These are phyloP conservation scores for Kodamaea derodonti DNA, from an alignment of 1,139 yeast genomes.

Conservation along the genomic window DNA sequence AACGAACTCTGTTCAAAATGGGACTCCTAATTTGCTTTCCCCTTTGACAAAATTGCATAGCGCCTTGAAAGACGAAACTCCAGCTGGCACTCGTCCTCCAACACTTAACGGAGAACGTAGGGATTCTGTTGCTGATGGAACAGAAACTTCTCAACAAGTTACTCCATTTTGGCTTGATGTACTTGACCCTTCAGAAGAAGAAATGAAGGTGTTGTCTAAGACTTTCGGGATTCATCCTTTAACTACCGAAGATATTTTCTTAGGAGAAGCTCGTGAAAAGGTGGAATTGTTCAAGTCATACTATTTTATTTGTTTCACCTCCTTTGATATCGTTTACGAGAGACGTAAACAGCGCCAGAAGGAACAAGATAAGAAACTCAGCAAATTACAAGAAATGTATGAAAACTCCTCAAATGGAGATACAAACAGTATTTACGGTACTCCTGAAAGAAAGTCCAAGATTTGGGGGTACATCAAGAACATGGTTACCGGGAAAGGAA, in stretches of 20 bases:
- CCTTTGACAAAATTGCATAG: slow-evolving; percentile 9
- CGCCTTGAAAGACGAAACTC: slow-evolving; percentile 3
- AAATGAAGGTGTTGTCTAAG: slow-evolving; percentile 87
- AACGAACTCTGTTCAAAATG: slow-evolving; percentile 3
- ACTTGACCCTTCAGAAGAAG: slow-evolving; percentile 90
- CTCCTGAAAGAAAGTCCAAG: slow-evolving; percentile 16
- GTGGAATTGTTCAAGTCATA: slow-evolving; percentile 88
- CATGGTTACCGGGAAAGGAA: slow-evolving; percentile 2
- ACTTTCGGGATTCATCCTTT: slow-evolving; percentile 94
- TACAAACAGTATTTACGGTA: slow-evolving; percentile 17
- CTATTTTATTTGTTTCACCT: slow-evolving; percentile 88
- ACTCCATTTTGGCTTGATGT: slow-evolving; percentile 90
- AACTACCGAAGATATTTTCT: slow-evolving; percentile 91
- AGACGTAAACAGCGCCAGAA: slow-evolving; percentile 47
- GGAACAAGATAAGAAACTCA: slow-evolving; percentile 39
- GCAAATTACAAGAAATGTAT: slow-evolving; percentile 38
- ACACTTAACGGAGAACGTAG: slow-evolving; percentile 2
- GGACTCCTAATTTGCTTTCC: slow-evolving; percentile 5
- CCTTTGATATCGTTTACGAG: slow-evolving; percentile 83
- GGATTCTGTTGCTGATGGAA: slow-evolving; percentile 11
- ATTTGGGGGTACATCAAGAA: slow-evolving; percentile 17
- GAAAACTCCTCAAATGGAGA: slow-evolving; percentile 16
- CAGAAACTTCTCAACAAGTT: slow-evolving; percentile 3
- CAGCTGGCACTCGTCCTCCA: slow-evolving; percentile 2
- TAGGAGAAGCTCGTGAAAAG: slow-evolving; percentile 93